Percentiles rank a stretch among this genome's conserved stretches.
phyloP scores from a whole-genome alignment of 2,329 filamentous ascomycete genomes.

The Calonectria honghensis region DNA sequence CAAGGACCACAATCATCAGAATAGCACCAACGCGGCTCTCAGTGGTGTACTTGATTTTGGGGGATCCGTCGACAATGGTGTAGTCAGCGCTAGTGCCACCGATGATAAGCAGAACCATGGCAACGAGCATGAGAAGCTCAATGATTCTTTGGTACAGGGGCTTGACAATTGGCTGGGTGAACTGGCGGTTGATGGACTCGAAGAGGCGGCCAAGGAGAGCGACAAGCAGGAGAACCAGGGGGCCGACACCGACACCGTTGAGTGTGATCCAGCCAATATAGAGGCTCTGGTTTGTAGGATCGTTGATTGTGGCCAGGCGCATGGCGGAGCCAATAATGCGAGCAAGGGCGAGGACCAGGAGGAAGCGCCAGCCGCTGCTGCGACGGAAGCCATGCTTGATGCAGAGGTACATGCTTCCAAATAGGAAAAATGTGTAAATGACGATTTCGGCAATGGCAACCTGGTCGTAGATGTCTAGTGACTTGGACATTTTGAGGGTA shows the following conservation, averaged over 20 bases:
- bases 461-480: slow-evolving; percentile 56
- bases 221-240: slow-evolving; percentile 67
- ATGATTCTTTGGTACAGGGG: slow-evolving; percentile 60
- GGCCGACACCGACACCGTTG: slow-evolving; percentile 61
- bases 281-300: slow-evolving; percentile 66
- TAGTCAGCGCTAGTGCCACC: slow-evolving; percentile 57
- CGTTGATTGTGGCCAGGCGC: slow-evolving; percentile 64
- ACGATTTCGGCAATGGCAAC: slow-evolving; percentile 59
- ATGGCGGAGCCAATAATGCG: slow-evolving; percentile 75
- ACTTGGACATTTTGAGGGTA: slow-evolving; percentile 45
- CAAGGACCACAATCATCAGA: slow-evolving; percentile 61
- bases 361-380: slow-evolving; percentile 76
- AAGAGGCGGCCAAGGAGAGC: slow-evolving; percentile 60
- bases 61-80: slow-evolving; percentile 44
- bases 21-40: slow-evolving; percentile 54
- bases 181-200: slow-evolving; percentile 68
- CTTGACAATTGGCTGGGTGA: slow-evolving; percentile 53
- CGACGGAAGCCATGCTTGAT: slow-evolving; percentile 71
- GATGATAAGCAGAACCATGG: slow-evolving; percentile 58
- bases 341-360: slow-evolving; percentile 74
- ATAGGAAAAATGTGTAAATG: slow-evolving; percentile 56
- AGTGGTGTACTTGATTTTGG: slow-evolving; percentile 54
- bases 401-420: slow-evolving; percentile 63
- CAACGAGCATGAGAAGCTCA: slow-evolving; percentile 65
- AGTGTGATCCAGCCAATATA: slow-evolving; percentile 59